Evolutionary conservation across 148 eudicot genomes (phyloP).

Genomic region (Chenopodium suecicum): DNA sequence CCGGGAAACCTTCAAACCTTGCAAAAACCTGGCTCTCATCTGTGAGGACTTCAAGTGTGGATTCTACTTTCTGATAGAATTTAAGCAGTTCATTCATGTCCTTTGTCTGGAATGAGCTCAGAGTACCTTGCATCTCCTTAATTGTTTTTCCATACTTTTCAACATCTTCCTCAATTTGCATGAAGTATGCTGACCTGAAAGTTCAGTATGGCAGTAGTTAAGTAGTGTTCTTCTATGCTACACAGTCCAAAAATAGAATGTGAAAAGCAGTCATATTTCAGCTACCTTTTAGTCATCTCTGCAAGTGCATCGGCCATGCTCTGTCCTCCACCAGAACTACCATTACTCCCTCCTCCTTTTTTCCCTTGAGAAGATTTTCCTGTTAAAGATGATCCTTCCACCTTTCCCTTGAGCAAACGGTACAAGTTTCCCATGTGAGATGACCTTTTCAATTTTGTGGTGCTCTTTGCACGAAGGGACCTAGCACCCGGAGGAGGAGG

Average conservation of each 20-base stretch:
- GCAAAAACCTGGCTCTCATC: slow-evolving; percentile 96
- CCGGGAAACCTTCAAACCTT: slow-evolving; percentile 86
- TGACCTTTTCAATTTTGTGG: slow-evolving; percentile 81
- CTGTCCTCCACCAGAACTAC: slow-evolving; percentile 63
- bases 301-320: slow-evolving; percentile 99
- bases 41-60: slow-evolving; percentile 82
- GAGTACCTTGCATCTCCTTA: slow-evolving; percentile 54
- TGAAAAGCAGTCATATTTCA: not conserved
- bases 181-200: slow-evolving; percentile 80
- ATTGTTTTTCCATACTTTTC: slow-evolving; percentile 56
- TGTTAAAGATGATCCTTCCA: slow-evolving; percentile 74
- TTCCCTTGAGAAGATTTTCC: slow-evolving; percentile 58
- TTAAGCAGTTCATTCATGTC: slow-evolving; percentile 85
- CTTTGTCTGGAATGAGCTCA: slow-evolving; percentile 63
- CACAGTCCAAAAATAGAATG: not conserved
- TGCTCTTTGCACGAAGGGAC: slow-evolving; percentile 54
- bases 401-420: slow-evolving; percentile 77
- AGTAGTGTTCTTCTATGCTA: not conserved
- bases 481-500: slow-evolving; percentile 62
- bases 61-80: slow-evolving; percentile 77
- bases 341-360: slow-evolving; percentile 39
- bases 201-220: not conserved
- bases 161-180: slow-evolving; percentile 92
- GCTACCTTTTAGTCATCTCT: slow-evolving; percentile 93
- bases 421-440: slow-evolving; percentile 88